These are phyloP conservation scores for Purpureocillium lavendulum DNA, from an alignment of 2,329 filamentous ascomycete species.

Conservation along the genomic window DNA sequence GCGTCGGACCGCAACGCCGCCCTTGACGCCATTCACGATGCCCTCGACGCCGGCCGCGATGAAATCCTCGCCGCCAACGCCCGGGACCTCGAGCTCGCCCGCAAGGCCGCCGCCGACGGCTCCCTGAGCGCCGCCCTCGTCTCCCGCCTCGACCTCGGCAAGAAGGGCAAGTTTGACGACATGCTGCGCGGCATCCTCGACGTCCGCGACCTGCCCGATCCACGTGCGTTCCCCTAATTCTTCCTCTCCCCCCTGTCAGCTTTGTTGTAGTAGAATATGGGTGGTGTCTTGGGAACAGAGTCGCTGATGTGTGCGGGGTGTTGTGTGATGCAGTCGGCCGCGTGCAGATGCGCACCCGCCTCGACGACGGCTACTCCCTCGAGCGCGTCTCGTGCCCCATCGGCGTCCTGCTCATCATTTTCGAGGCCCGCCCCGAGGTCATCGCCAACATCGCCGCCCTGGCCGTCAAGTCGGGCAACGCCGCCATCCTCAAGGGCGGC, in stretches of 20 bases:
- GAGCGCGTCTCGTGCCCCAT: conserved; percentile 91
- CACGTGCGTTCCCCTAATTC: conserved; percentile 48
- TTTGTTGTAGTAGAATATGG: not conserved
- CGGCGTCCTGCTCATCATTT: conserved; percentile 95
- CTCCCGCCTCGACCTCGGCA: conserved; percentile 78
- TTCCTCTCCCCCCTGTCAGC: not conserved
- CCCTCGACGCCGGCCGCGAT: conserved; percentile 60
- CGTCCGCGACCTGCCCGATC: conserved; percentile 76
- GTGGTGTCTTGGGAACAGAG: too few species aligned
- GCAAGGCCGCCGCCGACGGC: conserved; percentile 64
- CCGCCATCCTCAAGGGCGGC: conserved; percentile 92
- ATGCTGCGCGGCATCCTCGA: conserved; percentile 94
- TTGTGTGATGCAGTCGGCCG: conserved; percentile 75
- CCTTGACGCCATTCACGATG: conserved; percentile 71
- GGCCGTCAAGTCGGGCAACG: conserved; percentile 94
- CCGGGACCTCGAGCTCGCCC: conserved; percentile 68
- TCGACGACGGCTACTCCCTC: conserved; percentile 79
- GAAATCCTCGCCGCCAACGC: conserved; percentile 82
- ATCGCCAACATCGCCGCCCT: conserved; percentile 96
- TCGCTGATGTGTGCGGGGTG: too few species aligned
- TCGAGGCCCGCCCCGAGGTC: conserved; percentile 94
- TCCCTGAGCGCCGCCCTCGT: conserved; percentile 73
- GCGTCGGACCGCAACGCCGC: conserved; percentile 73
- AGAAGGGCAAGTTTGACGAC: conserved; percentile 89
- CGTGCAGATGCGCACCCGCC: conserved; percentile 70